These are phyloP conservation scores for Pseudopyrenochaeta lycopersici DNA, from an alignment of 2,329 filamentous ascomycete species.

Conservation along the genomic window DNA sequence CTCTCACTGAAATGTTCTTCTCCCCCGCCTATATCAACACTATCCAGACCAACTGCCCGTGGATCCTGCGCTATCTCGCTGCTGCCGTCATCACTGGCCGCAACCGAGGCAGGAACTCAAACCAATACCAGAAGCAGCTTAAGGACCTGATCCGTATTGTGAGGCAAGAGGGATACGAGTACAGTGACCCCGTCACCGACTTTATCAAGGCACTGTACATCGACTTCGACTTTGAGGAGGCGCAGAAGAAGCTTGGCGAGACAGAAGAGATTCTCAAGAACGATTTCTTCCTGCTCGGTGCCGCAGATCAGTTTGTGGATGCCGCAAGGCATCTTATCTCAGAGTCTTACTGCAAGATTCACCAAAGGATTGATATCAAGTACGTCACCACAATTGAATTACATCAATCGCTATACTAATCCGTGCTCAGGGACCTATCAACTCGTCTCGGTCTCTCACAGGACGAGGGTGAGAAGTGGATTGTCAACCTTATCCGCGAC, in stretches of 20 bases:
- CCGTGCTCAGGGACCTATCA: slow-evolving; percentile 74
- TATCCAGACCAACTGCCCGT: slow-evolving; percentile 96
- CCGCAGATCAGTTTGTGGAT: slow-evolving; percentile 90
- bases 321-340: slow-evolving; percentile 95
- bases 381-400: slow-evolving; percentile 49
- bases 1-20: slow-evolving; percentile 95
- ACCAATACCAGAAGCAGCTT: slow-evolving; percentile 97
- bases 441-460: slow-evolving; percentile 88
- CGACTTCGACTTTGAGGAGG: slow-evolving; percentile 97
- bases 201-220: slow-evolving; percentile 97
- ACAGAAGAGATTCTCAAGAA: slow-evolving; percentile 90
- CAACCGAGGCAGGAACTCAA: slow-evolving; percentile 72
- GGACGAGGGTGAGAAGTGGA: slow-evolving; percentile 99
- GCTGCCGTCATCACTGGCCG: slow-evolving; percentile 94
- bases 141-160: slow-evolving; percentile 97
- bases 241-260: slow-evolving; percentile 83
- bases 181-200: slow-evolving; percentile 92
- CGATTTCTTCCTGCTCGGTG: slow-evolving; percentile 93
- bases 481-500: slow-evolving; percentile 98
- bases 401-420: slow-evolving; percentile 16
- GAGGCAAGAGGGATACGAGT: slow-evolving; percentile 97
- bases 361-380: slow-evolving; percentile 97
- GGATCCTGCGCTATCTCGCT: slow-evolving; percentile 93
- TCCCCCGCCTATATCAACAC: slow-evolving; percentile 98
- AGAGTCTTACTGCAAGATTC: slow-evolving; percentile 99